Percentiles rank a stretch among this genome's conserved stretches.
Conservation (phyloP, 2,329 filamentous ascomycete genomes). For the Coleophoma crateriformis region DNA sequence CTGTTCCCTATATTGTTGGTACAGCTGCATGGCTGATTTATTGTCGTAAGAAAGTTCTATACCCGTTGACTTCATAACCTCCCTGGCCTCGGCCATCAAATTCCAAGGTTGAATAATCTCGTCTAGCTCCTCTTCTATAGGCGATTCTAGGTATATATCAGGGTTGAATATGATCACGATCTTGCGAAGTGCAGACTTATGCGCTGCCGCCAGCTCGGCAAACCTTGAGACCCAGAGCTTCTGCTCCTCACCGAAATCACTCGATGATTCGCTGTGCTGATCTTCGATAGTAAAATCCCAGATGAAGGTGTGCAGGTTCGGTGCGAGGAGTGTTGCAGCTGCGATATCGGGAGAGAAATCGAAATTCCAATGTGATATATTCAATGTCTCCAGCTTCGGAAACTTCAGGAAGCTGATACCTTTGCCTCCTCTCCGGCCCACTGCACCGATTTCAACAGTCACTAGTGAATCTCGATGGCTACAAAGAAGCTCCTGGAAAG, state of each 20-base stretch:
- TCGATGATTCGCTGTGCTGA: slow-evolving; percentile 3
- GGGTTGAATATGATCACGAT: slow-evolving; percentile 5
- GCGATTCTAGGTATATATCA: neutral
- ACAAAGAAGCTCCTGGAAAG: slow-evolving; percentile 1
- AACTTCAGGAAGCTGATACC: neutral
- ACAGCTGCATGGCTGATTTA: too few relatives aligned
- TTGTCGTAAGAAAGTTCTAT: neutral
- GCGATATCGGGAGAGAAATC: neutral
- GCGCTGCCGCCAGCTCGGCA: slow-evolving; percentile 1
- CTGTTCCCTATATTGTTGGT: too few relatives aligned
- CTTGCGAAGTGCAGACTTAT: neutral
- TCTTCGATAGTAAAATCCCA: slow-evolving; percentile 5
- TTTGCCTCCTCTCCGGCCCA: neutral
- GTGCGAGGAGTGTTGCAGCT: neutral
- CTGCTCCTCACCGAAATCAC: slow-evolving; percentile 1
- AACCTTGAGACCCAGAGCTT: slow-evolving; percentile 4
- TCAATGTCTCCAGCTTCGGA: slow-evolving; percentile 1
- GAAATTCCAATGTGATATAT: slow-evolving; percentile 1
- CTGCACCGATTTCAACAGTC: neutral
- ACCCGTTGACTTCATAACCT: neutral
- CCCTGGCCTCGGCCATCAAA: slow-evolving; percentile 2
- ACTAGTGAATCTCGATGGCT: neutral
- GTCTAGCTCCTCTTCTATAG: neutral
- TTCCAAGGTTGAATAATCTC: neutral
- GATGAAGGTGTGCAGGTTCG: slow-evolving; percentile 4